These are phyloP conservation scores for Phialemoniopsis sp. DNA, from an alignment of 2,329 filamentous ascomycete genomes.

Conservation along the genomic window DNA sequence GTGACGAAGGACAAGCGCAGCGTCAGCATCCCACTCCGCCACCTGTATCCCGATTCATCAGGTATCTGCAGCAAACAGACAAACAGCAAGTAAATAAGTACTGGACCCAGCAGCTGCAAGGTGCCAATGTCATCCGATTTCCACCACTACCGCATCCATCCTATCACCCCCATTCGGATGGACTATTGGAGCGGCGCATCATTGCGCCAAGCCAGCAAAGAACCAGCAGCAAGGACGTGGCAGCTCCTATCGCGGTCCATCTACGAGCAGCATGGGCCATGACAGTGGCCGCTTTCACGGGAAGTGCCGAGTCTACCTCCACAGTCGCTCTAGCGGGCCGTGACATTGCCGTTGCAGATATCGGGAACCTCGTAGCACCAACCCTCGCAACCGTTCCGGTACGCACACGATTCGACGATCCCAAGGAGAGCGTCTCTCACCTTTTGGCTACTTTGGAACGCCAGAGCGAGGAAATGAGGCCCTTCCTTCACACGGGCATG, in stretches of 20 bases:
- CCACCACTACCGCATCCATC: conserved; percentile 39
- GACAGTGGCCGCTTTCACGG: conserved; percentile 47
- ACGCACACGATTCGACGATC: conserved; percentile 38
- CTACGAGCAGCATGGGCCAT: conserved; percentile 58
- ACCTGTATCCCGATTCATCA: too few relatives aligned
- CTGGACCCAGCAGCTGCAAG: conserved; percentile 41
- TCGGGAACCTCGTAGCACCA: conserved; percentile 53
- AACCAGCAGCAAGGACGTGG: conserved; percentile 26
- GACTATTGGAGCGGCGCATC: conserved; percentile 48
- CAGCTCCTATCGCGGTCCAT: conserved; percentile 48
- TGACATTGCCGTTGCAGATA: conserved; percentile 45
- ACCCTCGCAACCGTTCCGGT: conserved; percentile 59
- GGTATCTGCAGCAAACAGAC: conserved; percentile 35
- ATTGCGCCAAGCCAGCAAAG: conserved; percentile 17
- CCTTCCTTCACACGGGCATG: conserved; percentile 60
- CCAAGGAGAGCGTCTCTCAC: conserved; percentile 36
- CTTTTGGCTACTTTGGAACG: conserved; percentile 25
- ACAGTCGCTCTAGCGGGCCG: too few relatives aligned
- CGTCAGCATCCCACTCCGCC: too few relatives aligned
- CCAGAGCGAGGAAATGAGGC: conserved; percentile 31
- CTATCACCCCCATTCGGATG: conserved; percentile 47
- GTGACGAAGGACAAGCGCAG: too few relatives aligned
- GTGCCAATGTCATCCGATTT: conserved; percentile 40
- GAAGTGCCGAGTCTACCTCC: too few relatives aligned
- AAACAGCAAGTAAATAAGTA: conserved; percentile 33